Evolutionary conservation across 306 rosid genomes (phyloP), one percentile per base, ranked within the genome.

Genomic region (Aeschynomene evenia): DNA sequence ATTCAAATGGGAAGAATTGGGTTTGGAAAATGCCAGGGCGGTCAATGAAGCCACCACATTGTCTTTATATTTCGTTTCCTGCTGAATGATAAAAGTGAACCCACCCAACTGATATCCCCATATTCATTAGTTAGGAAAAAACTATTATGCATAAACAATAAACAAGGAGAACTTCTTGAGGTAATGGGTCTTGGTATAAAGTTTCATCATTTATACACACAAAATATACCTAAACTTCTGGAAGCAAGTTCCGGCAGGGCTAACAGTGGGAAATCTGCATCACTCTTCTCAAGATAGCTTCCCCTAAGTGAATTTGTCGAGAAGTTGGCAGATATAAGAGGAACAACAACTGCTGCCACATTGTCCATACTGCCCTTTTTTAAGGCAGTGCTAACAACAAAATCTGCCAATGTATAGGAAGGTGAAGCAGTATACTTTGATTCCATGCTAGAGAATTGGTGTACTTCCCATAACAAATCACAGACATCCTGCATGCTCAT

Each of bases 281-380:
- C 93, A 33, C 71, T 77, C 64, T 84, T 84, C 73, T 66, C 88
- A 74, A 42, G 13, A 72, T 67, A 74, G 70, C 80, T 73, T 77
- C 87, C 75, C 61, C 71, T 54, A 53, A 42, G 40, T 22, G 66
- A 68, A 52, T 64, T 73, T 43, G 67, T 77, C 50, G 87, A 74
- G 66, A 75, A 72, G 18, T 74, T 81, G 16, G 52, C 34, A 68
- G 88, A 79, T 56, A 76, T 84, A 55, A 93, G 79, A 46, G 97
- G 98, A 88, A 93, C 87, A 70, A 90, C 92, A 66, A 90, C 79
- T 52, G 96, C 85, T 43, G 97, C 98, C 83, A 90, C 72, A 72
- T 93, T 93, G 77, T 93, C 98, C 93, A 68, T 83, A 63, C 97
- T 90, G 70, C 98, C 98, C 80, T 73, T 88, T 84, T 75, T 76